Conservation (phyloP, 2,329 filamentous ascomycete species). For the Beauveria brongniartii region DNA sequence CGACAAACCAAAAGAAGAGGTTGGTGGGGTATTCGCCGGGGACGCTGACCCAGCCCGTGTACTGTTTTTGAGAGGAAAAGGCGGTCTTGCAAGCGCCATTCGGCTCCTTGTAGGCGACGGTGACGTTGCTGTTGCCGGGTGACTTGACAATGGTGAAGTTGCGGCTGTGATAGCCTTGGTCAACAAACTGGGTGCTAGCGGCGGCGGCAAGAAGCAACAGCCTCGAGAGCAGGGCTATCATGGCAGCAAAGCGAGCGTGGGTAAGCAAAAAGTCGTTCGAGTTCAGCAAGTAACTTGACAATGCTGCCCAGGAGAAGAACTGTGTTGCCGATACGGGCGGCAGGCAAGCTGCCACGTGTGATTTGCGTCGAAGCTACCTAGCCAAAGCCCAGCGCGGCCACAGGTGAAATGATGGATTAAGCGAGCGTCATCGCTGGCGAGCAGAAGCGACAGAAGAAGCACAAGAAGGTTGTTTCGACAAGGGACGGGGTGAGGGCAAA, state of each 20-base stretch:
- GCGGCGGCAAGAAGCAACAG: slow-evolving; percentile 15
- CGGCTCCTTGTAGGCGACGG: slow-evolving; percentile 58
- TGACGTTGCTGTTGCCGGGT: slow-evolving; percentile 54
- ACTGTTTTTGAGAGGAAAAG: slow-evolving; percentile 58
- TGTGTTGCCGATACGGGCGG: neutral
- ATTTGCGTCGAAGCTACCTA: neutral
- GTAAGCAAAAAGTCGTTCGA: neutral
- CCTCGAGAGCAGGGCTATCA: neutral
- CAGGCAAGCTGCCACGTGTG: neutral
- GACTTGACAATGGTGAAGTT: slow-evolving; percentile 52
- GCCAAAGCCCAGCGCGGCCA: neutral
- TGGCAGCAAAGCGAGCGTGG: neutral
- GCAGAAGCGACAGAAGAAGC: neutral
- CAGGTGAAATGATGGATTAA: neutral
- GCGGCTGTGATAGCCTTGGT: slow-evolving; percentile 20
- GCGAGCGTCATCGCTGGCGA: neutral
- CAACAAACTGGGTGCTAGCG: slow-evolving; percentile 26
- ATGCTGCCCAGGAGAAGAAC: neutral
- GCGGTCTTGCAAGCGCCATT: slow-evolving; percentile 56
- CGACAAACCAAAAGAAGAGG: slow-evolving; percentile 44
- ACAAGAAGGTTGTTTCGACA: neutral
- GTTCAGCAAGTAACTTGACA: neutral
- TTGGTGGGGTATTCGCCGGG: slow-evolving; percentile 46
- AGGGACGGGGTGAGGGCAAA: neutral
- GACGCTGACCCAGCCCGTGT: slow-evolving; percentile 60